Conservation (phyloP, 2,329 filamentous ascomycete genomes). For the Monascus ruber region DNA sequence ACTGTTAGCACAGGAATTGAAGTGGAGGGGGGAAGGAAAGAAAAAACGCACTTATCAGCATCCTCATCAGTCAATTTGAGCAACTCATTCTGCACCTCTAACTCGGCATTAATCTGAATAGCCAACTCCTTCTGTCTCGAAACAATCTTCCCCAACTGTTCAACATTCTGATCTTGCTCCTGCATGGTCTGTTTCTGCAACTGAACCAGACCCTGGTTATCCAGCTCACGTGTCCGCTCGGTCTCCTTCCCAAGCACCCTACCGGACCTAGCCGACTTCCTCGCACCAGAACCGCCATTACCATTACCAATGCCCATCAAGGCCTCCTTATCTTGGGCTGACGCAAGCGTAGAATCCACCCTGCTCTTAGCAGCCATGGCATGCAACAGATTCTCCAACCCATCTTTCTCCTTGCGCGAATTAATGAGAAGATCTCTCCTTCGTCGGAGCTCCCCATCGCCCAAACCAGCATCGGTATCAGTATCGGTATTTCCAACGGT, state of each 20-base stretch:
- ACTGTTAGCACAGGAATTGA: slow-evolving; percentile 7
- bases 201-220: slow-evolving; percentile 54
- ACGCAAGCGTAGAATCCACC: slow-evolving; percentile 36
- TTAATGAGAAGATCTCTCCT: slow-evolving; percentile 47
- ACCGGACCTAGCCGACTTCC: slow-evolving; percentile 31
- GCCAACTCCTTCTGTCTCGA: slow-evolving; percentile 51
- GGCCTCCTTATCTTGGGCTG: slow-evolving; percentile 35
- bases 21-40: not conserved
- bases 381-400: slow-evolving; percentile 48
- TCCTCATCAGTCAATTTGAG: slow-evolving; percentile 49
- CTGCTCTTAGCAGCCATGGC: slow-evolving; percentile 44
- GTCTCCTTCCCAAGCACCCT: slow-evolving; percentile 46
- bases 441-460: slow-evolving; percentile 50
- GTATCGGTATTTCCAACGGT: slow-evolving; percentile 23
- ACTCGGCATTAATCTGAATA: slow-evolving; percentile 50
- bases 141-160: slow-evolving; percentile 48
- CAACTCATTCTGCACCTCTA: slow-evolving; percentile 51
- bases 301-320: slow-evolving; percentile 21
- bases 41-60: slow-evolving; percentile 34
- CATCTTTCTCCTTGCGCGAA: slow-evolving; percentile 51
- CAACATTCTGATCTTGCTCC: slow-evolving; percentile 50
- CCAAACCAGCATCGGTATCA: slow-evolving; percentile 31
- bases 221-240: slow-evolving; percentile 49
- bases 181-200: slow-evolving; percentile 51
- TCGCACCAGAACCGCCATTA: slow-evolving; percentile 5